These are phyloP conservation scores for Epichloe typhina DNA, from an alignment of 2,329 filamentous ascomycete species.

Conservation along the genomic window DNA sequence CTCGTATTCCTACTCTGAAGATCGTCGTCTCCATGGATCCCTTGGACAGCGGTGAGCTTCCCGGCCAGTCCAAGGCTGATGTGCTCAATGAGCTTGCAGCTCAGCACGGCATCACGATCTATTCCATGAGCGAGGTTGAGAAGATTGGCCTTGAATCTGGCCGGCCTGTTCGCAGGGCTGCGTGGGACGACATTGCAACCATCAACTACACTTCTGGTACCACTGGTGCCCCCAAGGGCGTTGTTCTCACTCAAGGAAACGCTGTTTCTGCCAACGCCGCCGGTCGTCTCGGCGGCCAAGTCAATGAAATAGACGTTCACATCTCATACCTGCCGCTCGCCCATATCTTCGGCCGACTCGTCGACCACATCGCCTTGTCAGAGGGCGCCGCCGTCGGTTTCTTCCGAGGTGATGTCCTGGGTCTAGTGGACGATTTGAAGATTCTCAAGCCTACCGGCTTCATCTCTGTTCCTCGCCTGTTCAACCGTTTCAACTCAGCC, in stretches of 20 bases:
- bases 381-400: slow-evolving; percentile 70
- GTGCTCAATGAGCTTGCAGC: slow-evolving; percentile 64
- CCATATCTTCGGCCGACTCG: slow-evolving; percentile 82
- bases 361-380: slow-evolving; percentile 63
- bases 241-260: slow-evolving; percentile 69
- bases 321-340: slow-evolving; percentile 87
- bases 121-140: slow-evolving; percentile 72
- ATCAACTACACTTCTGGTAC: slow-evolving; percentile 88
- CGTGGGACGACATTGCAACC: slow-evolving; percentile 65
- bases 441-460: slow-evolving; percentile 70
- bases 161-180: slow-evolving; percentile 57
- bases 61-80: slow-evolving; percentile 61
- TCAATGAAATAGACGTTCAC: slow-evolving; percentile 43
- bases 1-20: slow-evolving; percentile 70
- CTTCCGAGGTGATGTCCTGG: slow-evolving; percentile 82
- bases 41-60: slow-evolving; percentile 64
- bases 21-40: slow-evolving; percentile 78
- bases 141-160: slow-evolving; percentile 60
- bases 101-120: slow-evolving; percentile 63
- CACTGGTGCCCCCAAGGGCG: slow-evolving; percentile 71
- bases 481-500: slow-evolving; percentile 76
- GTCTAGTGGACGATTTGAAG: slow-evolving; percentile 85
- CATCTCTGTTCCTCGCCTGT: slow-evolving; percentile 80
- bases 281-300: slow-evolving; percentile 41
- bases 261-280: slow-evolving; percentile 60